Conservation (phyloP, 169 alveolate species). For the Theileria orientalis region DNA sequence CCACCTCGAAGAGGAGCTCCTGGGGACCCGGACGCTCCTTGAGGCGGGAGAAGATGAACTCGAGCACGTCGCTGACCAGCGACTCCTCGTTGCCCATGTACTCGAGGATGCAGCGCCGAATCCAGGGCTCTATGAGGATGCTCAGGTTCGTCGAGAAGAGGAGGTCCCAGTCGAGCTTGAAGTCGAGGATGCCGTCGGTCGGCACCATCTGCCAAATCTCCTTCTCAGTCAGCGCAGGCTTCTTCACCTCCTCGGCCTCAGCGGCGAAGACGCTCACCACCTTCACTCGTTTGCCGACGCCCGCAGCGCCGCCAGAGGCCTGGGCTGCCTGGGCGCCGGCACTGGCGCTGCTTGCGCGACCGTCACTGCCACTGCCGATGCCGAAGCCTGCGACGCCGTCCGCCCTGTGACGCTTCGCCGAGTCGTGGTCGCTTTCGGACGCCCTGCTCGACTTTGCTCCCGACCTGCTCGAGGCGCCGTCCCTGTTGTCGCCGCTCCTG, state of each 20-base stretch:
- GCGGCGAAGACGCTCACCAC: constrained; percentile 26
- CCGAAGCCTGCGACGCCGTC: no score
- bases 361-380: no score
- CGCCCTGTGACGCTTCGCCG: no score
- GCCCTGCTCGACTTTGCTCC: no score
- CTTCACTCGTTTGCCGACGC: no score
- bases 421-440: no score
- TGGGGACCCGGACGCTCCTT: constrained; percentile 69
- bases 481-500: no score
- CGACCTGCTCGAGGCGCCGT: no score
- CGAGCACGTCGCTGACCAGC: constrained; percentile 71
- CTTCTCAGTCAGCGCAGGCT: constrained; percentile 38
- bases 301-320: no score
- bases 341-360: constrained; percentile 15
- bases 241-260: constrained; percentile 54
- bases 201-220: constrained; percentile 62
- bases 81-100: constrained; percentile 83
- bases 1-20: constrained; percentile 76
- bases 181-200: constrained; percentile 55
- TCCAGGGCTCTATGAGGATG: constrained; percentile 78
- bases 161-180: constrained; percentile 70
- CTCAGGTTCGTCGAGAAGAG: constrained; percentile 54
- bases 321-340: constrained; percentile 18
- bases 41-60: constrained; percentile 66
- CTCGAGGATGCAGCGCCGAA: constrained; percentile 71